Evolutionary conservation across 176 grass and related monocot genomes (phyloP), one percentile per base, ranked within the genome.

Genomic region (Oryza officinalis): DNA sequence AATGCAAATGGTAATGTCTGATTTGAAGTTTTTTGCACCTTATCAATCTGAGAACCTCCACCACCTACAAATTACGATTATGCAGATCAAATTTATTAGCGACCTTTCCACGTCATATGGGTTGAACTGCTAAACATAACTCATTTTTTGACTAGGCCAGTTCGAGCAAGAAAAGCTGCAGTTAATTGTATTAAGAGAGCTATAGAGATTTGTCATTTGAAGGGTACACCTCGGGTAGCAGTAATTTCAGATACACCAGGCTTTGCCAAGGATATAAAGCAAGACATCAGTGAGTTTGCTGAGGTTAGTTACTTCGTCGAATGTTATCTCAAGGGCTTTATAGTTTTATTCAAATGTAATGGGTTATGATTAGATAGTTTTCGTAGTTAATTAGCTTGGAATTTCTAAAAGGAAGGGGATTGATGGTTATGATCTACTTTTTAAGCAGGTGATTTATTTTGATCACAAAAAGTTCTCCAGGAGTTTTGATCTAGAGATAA

Each of bases 211-310:
- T 81, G 65, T 60, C 28, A 74, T 26, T 71, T 85, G 33, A 79
- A 69, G 54, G 76, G 63, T 81, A 79, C 68, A 59, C 89, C 93
- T 79, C 76, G 50, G 43, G 88, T 98, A 43, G 87, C 86, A 81
- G 79, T 98, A 83, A 75, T 93, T 63, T 95, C 96, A 13, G 96
- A 98, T 80, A 93, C 93, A 32, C 93, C 91, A 72, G 82, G 87
- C 33, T 98, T 98, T 85, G 81, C 90, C 15, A 80, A 82, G 64
- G 96, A 95, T 27, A 90, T 93, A 69, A 90, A 81, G 83, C 86
- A 83, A 74, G 77, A 88, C 32, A 86, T 98, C 45, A 89, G 73
- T 86, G 87, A 92, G 75, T 98, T 95, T 87, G 85, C 91, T 33
- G 87, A 98, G 87, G 96, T 98, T 87, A 87, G 79, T 14, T 88